Evolutionary conservation across 2,329 filamentous ascomycete genomes (phyloP), one percentile per base, ranked within the genome.

Genomic region (Mycosphaerella sp.): DNA sequence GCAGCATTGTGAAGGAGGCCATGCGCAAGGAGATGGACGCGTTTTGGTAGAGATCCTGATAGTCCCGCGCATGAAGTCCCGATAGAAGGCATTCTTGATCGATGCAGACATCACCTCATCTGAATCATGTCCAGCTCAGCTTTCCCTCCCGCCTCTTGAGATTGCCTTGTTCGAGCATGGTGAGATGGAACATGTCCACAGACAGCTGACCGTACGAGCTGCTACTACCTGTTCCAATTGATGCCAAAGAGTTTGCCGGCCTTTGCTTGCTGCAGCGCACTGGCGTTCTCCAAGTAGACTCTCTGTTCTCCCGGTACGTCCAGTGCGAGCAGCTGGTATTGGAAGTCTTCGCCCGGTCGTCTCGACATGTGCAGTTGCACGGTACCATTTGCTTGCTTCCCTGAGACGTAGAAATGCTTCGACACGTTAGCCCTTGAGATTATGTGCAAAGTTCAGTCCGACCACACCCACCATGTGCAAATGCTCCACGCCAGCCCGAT

Each of bases 281-380:
- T 79, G 36, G 78, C 76, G 51, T 84, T 81, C 67, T 87, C 84
- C 12, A 88, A 74, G 60, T 84, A 86, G 49, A 87, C 78, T 55
- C 83, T 78, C 62, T 77, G 69, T 58, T 71, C 66, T 59, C 88
- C 89, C 62, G 80, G 84, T 26, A 95, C 81, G 69, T 95, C 90
- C 45, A 97, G 69, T 49, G 83, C 87, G 41, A 97, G 76, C 67
- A 89, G 83, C 67, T 84, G 82, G 72, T 95, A 96, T 63, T 87
- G 80, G 67, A 83, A 90, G 48, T 77, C 72, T 38, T 83, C 78
- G 32, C 82, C 82, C 1, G 80, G 76, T 36, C 76, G 76, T 70
- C 84, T 89, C 45, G 85, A 79, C 79, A 95, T 82, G 69, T 96
- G 89, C 51, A 95, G 74, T 60, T 83, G 78, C 6, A 89, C 90